These are phyloP conservation scores for Metschnikowia lunata DNA, from an alignment of 805 yeast species.

Conservation along the genomic window DNA sequence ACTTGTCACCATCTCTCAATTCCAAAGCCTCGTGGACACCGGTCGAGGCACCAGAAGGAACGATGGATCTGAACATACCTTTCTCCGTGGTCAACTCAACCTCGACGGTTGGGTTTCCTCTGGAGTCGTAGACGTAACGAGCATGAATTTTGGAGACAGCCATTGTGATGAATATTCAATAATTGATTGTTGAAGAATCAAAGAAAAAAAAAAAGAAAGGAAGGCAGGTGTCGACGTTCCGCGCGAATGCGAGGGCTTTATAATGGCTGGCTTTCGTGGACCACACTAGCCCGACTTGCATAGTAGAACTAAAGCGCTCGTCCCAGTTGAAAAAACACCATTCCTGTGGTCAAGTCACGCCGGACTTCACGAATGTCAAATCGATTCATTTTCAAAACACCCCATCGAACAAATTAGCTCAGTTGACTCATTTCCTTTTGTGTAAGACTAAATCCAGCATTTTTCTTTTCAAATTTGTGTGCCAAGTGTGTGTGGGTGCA, in stretches of 20 bases:
- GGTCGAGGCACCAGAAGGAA: slow-evolving; percentile 99
- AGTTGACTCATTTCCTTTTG: no score
- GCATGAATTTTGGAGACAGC: slow-evolving; percentile 84
- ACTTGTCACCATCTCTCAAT: slow-evolving; percentile 96
- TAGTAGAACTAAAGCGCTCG: slow-evolving; percentile 2
- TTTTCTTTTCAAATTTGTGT: no score
- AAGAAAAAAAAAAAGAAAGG: slow-evolving; percentile 5
- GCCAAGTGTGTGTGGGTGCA: no score
- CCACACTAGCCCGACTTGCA: slow-evolving; percentile 21
- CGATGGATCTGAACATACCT: slow-evolving; percentile 95
- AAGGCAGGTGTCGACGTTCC: neutral
- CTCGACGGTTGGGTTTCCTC: slow-evolving; percentile 99
- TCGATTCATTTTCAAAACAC: no score
- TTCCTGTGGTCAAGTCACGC: no score
- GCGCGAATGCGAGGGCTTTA: slow-evolving; percentile 15
- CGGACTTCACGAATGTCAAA: no score
- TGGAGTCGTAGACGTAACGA: slow-evolving; percentile 98
- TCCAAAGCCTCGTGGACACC: slow-evolving; percentile 98
- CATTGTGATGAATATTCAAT: slow-evolving; percentile 41
- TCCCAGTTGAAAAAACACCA: no score
- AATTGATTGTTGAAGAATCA: slow-evolving; percentile 6
- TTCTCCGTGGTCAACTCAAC: slow-evolving; percentile 90
- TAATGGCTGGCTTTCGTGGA: slow-evolving; percentile 15
- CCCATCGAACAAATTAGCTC: no score
- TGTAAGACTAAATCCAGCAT: no score